Evolutionary conservation across 1,284 basidiomycete genomes (phyloP), one percentile per base, ranked within the genome.

Genomic region (Papiliotrema laurentii): DNA sequence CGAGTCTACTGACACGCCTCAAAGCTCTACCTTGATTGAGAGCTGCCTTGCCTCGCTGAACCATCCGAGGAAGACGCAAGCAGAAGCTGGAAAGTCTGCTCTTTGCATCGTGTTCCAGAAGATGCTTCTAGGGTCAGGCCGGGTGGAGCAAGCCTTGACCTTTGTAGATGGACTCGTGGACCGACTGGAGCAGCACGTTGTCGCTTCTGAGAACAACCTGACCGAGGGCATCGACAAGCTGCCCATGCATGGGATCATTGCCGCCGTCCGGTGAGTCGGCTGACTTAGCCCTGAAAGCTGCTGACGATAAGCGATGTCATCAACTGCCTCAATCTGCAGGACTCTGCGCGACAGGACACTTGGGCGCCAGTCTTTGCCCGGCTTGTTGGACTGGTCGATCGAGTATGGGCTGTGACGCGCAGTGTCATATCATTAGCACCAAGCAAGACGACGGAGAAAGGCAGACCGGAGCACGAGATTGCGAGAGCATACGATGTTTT

Each of bases 31-130:
- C 2, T 49, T 68, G 0, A 50, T 72, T 0, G 31, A 47, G 0
- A 62, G 63, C 0, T 66, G 70, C 0, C 50, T 59, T 7, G 38
- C 38, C 1, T 62, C 64, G 2, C 49, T 73, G 45, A 59, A 65
- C 31, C 64, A 69, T n/a, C 66, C 69, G 0, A 61, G 71, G 11
- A 64, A 63, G 43, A 70, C 68, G 0, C 68, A 73, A 53, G 71
- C 71, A 2, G 72, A 74, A 43, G 70, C 72, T 1, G 72, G 71
- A 7, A 65, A 64, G 19, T 55, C 71, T 0, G 60, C 64, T 0
- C 55, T 72, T 18, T 63, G 65, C 26, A 64, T 73, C 13, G 33
- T 69, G 11, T 68, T 69, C 52, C 59, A 60, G 22, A 63, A 58
- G 46, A 42, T 66, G 43, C 51, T 2, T 37, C 28, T 21, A 22